These are phyloP conservation scores for Stachybotrys chartarum DNA, from an alignment of 2,329 filamentous ascomycete species.

Conservation along the genomic window DNA sequence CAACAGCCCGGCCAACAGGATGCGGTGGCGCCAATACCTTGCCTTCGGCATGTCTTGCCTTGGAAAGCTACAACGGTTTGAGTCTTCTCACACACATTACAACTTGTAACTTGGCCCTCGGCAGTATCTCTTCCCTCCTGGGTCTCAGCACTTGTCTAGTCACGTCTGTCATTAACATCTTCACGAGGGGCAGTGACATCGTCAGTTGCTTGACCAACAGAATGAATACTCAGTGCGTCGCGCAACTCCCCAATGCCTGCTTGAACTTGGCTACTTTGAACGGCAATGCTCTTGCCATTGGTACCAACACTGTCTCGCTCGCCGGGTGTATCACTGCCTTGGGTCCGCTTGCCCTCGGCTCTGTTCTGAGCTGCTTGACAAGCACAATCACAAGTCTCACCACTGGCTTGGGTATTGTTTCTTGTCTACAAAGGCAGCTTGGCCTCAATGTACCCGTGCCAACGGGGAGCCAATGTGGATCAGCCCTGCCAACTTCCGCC, in stretches of 20 bases:
- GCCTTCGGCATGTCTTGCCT: not conserved
- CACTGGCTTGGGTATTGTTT: not conserved
- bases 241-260: constrained; percentile 4
- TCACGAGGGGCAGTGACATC: not conserved
- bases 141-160: not conserved
- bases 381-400: not conserved
- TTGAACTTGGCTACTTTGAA: not conserved
- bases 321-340: not conserved
- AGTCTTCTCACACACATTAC: not conserved
- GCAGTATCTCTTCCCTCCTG: not conserved
- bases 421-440: not conserved
- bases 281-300: constrained; percentile 1
- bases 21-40: not conserved
- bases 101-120: not conserved
- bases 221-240: not conserved
- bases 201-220: not conserved
- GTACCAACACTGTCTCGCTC: not conserved
- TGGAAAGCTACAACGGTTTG: not conserved
- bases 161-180: not conserved
- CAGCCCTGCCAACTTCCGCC: not conserved
- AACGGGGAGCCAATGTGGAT: not conserved
- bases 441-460: not conserved
- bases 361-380: not conserved
- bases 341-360: not conserved
- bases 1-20: not conserved